Evolutionary conservation across 2,329 filamentous ascomycete species (phyloP), one percentile per base, ranked within the genome.

Genomic region (Penicillium occitanis): DNA sequence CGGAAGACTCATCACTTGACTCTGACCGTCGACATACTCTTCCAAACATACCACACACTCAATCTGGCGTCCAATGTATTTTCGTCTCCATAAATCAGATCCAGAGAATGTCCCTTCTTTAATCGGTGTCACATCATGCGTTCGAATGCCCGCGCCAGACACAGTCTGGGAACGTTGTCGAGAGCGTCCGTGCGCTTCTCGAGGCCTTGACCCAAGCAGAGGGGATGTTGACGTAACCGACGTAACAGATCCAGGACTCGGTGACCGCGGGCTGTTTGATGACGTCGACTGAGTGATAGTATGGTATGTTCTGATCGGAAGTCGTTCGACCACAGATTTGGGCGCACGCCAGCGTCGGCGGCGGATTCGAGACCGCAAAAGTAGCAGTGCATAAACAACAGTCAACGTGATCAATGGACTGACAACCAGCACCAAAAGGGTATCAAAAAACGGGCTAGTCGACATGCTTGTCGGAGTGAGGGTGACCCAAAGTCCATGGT

Each of bases 31-130:
- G 25, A 97, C 84, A 74, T 98, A 99, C 76, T 99, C 95, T 75
- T 99, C 95, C 40, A 99, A 82, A 73, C 95, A 99, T 1, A 99
- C 94, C 13, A 97, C 94, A 75, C 95, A 99, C 77, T 99, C 95
- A 8, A 92, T 88, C 76, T 90, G 88, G 68, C 86, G 83, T 42
- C 87, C 86, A 22, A 85, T 86, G 71, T 89, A 90, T 58, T 85
- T 83, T 61, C 85, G 82, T 64, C 85, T 81, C 84, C 76, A 79
- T 25, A 78, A 61, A 33, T 75, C 76, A 6, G 76, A 77, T 35
- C 74, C 73, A 0, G 73, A 70, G 25, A 70, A 71, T 14, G 72
- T 68, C 70, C 87, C 87, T 70, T 87, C 85, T 69, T 83, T 74
- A 44, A 68, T 74, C 2, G 75, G 69, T 3, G 71, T 68, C 28